phyloP scores from a whole-genome alignment of 2,329 filamentous ascomycete species.

The Trichoderma harzianum region DNA sequence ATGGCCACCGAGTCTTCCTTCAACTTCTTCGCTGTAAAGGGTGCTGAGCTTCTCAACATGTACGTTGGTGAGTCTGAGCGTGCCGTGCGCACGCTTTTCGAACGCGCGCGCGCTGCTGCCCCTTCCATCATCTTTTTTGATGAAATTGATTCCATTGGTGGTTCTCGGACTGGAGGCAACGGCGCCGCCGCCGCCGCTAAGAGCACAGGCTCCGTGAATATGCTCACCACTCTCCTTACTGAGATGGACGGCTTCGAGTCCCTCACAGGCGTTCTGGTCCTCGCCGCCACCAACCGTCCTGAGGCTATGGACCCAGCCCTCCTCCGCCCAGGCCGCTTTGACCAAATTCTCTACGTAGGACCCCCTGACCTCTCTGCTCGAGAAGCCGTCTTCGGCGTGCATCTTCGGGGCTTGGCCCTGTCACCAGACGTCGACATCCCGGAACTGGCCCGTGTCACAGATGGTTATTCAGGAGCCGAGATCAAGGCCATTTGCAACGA shows the following conservation, averaged over 20 bases:
- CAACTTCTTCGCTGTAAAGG: conserved; percentile 94
- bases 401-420: conserved; percentile 59
- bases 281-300: conserved; percentile 89
- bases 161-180: conserved; percentile 36
- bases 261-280: conserved; percentile 76
- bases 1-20: conserved; percentile 85
- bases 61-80: conserved; percentile 95
- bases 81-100: conserved; percentile 78
- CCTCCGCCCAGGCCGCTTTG: conserved; percentile 80
- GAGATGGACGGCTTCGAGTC: conserved; percentile 95
- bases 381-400: conserved; percentile 70
- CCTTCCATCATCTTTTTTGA: conserved; percentile 97
- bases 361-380: conserved; percentile 72
- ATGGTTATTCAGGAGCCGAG: conserved; percentile 85
- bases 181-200: conserved; percentile 40
- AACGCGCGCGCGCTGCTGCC: conserved; percentile 76
- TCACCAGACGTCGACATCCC: conserved; percentile 61
- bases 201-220: conserved; percentile 62
- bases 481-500: conserved; percentile 55
- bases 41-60: conserved; percentile 90
- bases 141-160: conserved; percentile 85
- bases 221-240: conserved; percentile 83
- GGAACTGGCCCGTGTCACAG: conserved; percentile 59
- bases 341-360: conserved; percentile 80
- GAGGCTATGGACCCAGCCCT: conserved; percentile 82